phyloP scores from a whole-genome alignment of 176 grass and related monocot genomes.

The Phragmites australis region DNA sequence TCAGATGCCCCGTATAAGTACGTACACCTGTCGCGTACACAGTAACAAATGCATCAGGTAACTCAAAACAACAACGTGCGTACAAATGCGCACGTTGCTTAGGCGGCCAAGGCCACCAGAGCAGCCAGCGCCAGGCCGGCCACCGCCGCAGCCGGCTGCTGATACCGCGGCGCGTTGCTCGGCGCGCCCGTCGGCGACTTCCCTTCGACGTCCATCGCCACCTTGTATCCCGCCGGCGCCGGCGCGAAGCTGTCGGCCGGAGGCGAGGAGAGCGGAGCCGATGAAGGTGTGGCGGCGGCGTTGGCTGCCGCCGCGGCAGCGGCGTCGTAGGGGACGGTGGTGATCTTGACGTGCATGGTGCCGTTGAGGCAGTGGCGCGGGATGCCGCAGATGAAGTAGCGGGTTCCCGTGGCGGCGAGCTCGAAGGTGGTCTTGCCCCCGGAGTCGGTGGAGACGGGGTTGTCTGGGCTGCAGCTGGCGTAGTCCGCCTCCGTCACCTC shows the following conservation, averaged over 20 bases:
- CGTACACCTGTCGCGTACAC: background rate
- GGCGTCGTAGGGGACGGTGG: conserved; percentile 38
- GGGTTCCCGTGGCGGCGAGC: conserved; percentile 46
- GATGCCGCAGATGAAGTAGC: conserved; percentile 88
- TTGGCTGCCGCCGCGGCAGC: background rate
- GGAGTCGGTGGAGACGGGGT: conserved; percentile 39
- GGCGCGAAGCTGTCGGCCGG: conserved; percentile 28
- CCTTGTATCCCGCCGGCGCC: background rate
- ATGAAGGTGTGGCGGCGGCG: background rate
- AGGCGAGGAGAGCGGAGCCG: background rate
- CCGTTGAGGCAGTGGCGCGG: conserved; percentile 63
- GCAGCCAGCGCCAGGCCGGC: conserved; percentile 36
- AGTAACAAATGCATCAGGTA: background rate
- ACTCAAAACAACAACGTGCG: conserved; percentile 5
- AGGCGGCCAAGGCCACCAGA: conserved; percentile 34
- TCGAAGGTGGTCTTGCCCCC: conserved; percentile 50
- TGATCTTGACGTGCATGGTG: conserved; percentile 66
- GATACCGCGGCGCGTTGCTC: background rate
- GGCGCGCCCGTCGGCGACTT: conserved; percentile 22
- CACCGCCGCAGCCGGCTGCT: conserved; percentile 14
- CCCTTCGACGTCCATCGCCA: background rate
- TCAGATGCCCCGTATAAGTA: background rate
- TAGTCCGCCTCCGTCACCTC: conserved; percentile 59
- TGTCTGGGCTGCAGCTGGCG: conserved; percentile 40
- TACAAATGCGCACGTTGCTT: conserved; percentile 16